Percentiles rank a stretch among this genome's conserved stretches.
phyloP scores from a whole-genome alignment of 768 basidiomycete genomes.

The Suillus subaureus region DNA sequence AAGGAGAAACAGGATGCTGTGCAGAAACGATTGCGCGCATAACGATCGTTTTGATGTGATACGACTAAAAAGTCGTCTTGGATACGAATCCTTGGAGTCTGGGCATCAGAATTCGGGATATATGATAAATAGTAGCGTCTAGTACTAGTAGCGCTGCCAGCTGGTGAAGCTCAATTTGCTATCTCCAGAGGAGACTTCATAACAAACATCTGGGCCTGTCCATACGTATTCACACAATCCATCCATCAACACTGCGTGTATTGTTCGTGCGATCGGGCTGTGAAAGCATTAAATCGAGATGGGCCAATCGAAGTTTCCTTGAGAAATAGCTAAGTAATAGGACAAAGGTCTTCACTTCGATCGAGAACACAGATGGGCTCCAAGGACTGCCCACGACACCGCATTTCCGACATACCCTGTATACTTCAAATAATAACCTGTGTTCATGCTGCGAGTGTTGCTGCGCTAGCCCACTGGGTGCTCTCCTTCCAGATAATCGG shows the following conservation, averaged over 20 bases:
- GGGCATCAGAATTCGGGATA: not conserved
- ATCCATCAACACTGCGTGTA: not conserved
- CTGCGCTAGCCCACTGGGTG: not conserved
- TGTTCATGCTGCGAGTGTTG: not conserved
- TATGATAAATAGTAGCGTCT: not conserved
- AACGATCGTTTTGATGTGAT: not conserved
- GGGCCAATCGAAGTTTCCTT: not conserved
- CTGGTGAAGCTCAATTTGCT: not conserved
- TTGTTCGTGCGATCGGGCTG: not conserved
- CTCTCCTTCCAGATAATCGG: not conserved
- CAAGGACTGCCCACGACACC: not conserved
- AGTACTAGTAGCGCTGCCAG: not conserved
- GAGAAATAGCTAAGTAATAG: not conserved
- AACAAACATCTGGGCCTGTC: not conserved
- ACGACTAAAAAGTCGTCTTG: not conserved
- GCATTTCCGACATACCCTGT: not conserved
- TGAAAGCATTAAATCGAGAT: not conserved
- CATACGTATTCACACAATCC: not conserved
- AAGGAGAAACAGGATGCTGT: conserved; percentile 66
- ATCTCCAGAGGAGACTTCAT: not conserved
- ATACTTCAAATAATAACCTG: not conserved
- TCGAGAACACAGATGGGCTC: not conserved
- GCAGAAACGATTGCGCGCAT: conserved; percentile 62
- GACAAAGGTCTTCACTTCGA: not conserved
- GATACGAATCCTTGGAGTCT: not conserved